These are phyloP conservation scores for Cordyceps cateniannulata DNA, from an alignment of 2,329 filamentous ascomycete species.

Conservation along the genomic window DNA sequence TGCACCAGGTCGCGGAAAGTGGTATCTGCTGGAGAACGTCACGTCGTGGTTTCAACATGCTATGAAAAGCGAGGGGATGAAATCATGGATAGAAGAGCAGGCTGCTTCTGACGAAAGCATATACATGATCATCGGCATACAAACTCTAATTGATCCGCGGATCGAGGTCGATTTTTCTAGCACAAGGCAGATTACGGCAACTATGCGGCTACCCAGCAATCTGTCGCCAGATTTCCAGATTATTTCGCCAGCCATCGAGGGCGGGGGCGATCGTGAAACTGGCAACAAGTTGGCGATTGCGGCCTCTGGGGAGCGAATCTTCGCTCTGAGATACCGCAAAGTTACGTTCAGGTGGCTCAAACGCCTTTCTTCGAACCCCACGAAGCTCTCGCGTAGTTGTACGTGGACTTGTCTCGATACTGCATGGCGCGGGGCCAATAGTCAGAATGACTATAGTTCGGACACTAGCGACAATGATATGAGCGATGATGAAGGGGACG, in stretches of 20 bases:
- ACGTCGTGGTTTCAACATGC: neutral
- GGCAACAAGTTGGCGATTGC: neutral
- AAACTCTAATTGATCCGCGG: constrained; percentile 1
- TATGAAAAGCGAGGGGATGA: neutral
- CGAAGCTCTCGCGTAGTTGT: neutral
- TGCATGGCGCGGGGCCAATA: neutral
- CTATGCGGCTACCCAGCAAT: neutral
- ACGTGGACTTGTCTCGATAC: neutral
- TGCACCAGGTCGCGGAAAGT: neutral
- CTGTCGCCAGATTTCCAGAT: neutral
- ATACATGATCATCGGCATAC: constrained; percentile 2
- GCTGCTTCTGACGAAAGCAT: neutral
- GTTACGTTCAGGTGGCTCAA: constrained; percentile 2
- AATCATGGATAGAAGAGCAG: neutral
- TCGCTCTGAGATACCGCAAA: neutral
- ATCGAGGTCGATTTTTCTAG: neutral
- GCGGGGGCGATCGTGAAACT: neutral
- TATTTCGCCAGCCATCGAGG: neutral
- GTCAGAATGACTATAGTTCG: neutral
- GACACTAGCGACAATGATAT: neutral
- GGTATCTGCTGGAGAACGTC: neutral
- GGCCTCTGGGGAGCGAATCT: neutral
- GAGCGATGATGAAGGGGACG: neutral
- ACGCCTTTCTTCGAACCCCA: neutral
- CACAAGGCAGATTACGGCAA: neutral